Evolutionary conservation across 257 asterid species (phyloP), one percentile per base, ranked within the genome.

Genomic region (Marsdenia floribunda): DNA sequence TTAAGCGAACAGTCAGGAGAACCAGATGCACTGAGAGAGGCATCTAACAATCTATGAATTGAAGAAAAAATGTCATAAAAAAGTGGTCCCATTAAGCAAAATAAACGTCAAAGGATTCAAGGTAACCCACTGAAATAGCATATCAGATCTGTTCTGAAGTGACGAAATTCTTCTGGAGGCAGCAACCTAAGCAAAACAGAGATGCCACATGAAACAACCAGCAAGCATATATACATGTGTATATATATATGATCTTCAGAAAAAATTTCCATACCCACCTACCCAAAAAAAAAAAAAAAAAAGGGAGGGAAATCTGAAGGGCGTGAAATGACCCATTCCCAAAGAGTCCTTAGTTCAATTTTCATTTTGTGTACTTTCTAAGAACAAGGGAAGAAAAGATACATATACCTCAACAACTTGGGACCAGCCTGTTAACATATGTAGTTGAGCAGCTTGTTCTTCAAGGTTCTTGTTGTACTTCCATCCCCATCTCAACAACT

Each of bases 361-460:
- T 52, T 6, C 44, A 70, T n/a, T 24, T n/a, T 4, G 66, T 73
- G 60, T 75, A 47, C 35, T 63, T 52, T 22, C 42, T 66, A 54
- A 59, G 70, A 64, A 69, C 1, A 2, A 18, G 10, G 58, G 40
- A 22, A 6, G 58, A 73, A 68, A 50, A 10, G 37, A 26, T 21
- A 69, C 21, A 19, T 61, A 40, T 52, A 95, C 99, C 97, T 95
- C 98, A 50, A 88, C 97, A 85, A 92, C 86, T 77, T 92, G 99
- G 71, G 97, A 94, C 98, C 98, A 94, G 89, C 99, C 89, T 37
- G 89, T 90, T 75, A 89, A 79, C 97, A 92, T 86, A 85, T 94
- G 97, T 78, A 92, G 98, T 88, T 94, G 97, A 73, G 97, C 96
- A 79, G 93, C 98, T 81, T 92, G 98, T 78, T 95, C 99, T 84